Evolutionary conservation across 768 basidiomycete species (phyloP), one percentile per base, ranked within the genome.

Genomic region (Dentipellis fragilis): DNA sequence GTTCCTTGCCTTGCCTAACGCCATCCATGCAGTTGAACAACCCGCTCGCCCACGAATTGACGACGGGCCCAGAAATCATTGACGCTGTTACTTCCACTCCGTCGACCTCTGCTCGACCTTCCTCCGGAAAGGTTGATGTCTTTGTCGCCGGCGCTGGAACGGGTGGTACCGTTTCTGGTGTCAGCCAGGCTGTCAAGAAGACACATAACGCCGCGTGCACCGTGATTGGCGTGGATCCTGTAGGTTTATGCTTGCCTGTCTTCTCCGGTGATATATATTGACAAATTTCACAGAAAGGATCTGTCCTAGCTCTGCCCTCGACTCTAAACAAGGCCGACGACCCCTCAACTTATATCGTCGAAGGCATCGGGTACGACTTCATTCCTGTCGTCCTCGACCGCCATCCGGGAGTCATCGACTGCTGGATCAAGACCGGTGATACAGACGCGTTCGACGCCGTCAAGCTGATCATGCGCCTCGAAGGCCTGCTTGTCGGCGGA

Each of bases 291-390:
- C 42, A 45, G 42, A 17, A 45, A 45, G 95, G 95, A 42, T 96
- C 93, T 62, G 80, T 95, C 55, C 82, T 98, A 34, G 93, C 93
- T 0, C 57, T 75, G 34, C 89, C 92, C 0, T 79, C 83, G 40
- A 58, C 65, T 16, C 72, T 93, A 49, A 93, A 93, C 64, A 66
- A 65, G 1, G 71, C 68, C 19, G 79, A 72, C 51, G 69, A 68
- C 42, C 84, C 79, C 10, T 65, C 63, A 23, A 69, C 72, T 52
- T 98, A 97, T 64, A 67, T 83, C 51, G 83, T 97, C 19, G 96
- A 99, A 67, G 96, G 96, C n/a, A 98, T 97, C 54, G 96, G 96
- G 23, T 93, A 93, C 62, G 92, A 95, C 68, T 95, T 95, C 66
- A 66, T 95, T 47, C 94, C 95, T 0, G 80, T 89, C 45, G 94